Percentiles rank a stretch among this genome's conserved stretches.
phyloP scores from a whole-genome alignment of 208 protist genomes.

The Acanthamoeba polyphaga region DNA sequence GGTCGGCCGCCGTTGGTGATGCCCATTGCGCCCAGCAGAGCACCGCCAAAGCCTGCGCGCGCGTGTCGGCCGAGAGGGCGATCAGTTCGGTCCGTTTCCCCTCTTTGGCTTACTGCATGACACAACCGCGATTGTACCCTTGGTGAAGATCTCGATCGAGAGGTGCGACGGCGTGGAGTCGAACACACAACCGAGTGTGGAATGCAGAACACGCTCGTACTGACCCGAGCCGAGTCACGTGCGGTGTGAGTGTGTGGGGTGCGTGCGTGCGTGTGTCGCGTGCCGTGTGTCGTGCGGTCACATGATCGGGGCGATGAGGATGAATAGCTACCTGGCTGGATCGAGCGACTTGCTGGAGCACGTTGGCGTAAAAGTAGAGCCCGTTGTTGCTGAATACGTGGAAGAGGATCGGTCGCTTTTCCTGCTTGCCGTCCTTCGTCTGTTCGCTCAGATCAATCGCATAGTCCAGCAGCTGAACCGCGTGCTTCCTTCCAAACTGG shows the following conservation, averaged over 20 bases:
- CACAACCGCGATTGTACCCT: not conserved
- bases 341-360: not conserved
- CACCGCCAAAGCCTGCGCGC: not conserved
- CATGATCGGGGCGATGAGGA: not conserved
- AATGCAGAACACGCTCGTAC: slow-evolving; percentile 15
- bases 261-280: not conserved
- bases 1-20: not conserved
- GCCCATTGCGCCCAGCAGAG: slow-evolving; percentile 26
- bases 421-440: not conserved
- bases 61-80: not conserved
- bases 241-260: not conserved
- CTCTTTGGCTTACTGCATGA: not conserved
- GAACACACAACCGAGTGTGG: not conserved
- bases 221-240: not conserved
- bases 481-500: slow-evolving; percentile 3
- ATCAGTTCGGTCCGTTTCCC: not conserved
- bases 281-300: not conserved
- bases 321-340: not conserved
- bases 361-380: slow-evolving; percentile 58
- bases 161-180: slow-evolving; percentile 48
- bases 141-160: slow-evolving; percentile 56
- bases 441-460: not conserved
- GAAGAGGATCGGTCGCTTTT: slow-evolving; percentile 20
- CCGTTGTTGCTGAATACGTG: slow-evolving; percentile 67
- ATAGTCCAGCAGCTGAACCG: slow-evolving; percentile 23